A percentile compares a stretch with the other conserved stretches of the same genome.
These are phyloP conservation scores for Cyberlindnera maritima DNA, from an alignment of 805 yeast genomes.

Conservation along the genomic window DNA sequence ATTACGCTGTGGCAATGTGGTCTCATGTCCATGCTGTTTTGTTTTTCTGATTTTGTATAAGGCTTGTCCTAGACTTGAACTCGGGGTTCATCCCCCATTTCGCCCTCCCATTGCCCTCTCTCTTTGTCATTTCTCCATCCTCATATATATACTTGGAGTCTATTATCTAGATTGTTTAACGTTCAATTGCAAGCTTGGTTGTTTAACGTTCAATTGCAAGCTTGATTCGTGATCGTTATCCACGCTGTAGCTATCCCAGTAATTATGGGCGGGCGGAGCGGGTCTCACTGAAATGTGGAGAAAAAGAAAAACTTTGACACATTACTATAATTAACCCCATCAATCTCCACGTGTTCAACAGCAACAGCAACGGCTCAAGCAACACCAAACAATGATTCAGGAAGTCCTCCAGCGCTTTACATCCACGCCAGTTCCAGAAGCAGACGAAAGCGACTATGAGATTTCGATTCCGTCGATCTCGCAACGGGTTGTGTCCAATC, in stretches of 20 bases:
- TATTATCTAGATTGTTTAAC: too few species aligned
- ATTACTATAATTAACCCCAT: too few species aligned
- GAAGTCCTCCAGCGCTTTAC: conserved; percentile 12
- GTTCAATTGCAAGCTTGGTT: too few species aligned
- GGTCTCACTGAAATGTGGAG: too few species aligned
- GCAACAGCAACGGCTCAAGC: neutral
- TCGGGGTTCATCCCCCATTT: neutral
- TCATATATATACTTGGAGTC: too few species aligned
- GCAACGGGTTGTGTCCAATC: conserved; percentile 9
- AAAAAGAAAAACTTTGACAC: neutral
- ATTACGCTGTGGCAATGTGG: too few species aligned
- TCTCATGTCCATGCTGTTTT: too few species aligned
- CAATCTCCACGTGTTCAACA: too few species aligned
- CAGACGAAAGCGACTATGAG: conserved; percentile 18
- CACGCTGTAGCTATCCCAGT: neutral
- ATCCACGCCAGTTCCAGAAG: conserved; percentile 11
- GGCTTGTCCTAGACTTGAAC: neutral
- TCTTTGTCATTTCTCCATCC: too few species aligned
- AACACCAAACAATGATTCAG: conserved; percentile 9
- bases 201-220: too few species aligned
- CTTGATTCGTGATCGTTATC: neutral
- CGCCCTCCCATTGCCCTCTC: neutral
- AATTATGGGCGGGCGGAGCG: too few species aligned
- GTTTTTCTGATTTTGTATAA: neutral
- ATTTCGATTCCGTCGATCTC: conserved; percentile 12